Percentiles rank a stretch among this genome's conserved stretches.
phyloP scores from a whole-genome alignment of 2,329 filamentous ascomycete species.

The Talaromyces atroroseus region DNA sequence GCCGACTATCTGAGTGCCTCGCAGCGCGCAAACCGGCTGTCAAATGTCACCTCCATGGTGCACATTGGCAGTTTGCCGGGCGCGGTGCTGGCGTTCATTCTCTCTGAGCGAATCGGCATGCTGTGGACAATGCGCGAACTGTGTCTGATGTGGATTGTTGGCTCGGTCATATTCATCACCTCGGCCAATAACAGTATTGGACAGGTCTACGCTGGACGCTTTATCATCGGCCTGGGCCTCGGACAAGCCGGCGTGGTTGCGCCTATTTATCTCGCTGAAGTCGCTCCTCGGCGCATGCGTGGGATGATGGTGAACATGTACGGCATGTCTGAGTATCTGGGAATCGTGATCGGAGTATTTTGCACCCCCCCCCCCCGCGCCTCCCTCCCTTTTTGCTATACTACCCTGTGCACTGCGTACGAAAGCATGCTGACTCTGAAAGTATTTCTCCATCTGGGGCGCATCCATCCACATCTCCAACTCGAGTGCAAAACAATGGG shows the following conservation, averaged over 20 bases:
- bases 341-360: conserved; percentile 61
- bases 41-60: too few relatives aligned
- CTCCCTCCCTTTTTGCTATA: too few relatives aligned
- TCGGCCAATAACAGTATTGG: conserved; percentile 32
- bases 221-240: conserved; percentile 40
- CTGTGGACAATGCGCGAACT: too few relatives aligned
- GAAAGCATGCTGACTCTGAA: too few relatives aligned
- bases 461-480: conserved; percentile 47
- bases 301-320: conserved; percentile 69
- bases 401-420: too few relatives aligned
- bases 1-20: too few relatives aligned
- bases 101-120: too few relatives aligned
- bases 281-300: conserved; percentile 62
- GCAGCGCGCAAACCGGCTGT: too few relatives aligned
- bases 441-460: conserved; percentile 68
- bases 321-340: conserved; percentile 66
- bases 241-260: conserved; percentile 43
- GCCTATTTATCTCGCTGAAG: conserved; percentile 68
- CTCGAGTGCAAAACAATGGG: conserved; percentile 41
- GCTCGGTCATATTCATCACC: not conserved
- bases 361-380: too few relatives aligned
- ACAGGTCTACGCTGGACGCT: conserved; percentile 38
- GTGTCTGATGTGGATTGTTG: too few relatives aligned
- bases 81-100: too few relatives aligned
- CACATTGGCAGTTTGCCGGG: too few relatives aligned